Base-by-base conservation (phyloP, 352 stramenopile genomes). In the Phytophthora colocasiae region DNA sequence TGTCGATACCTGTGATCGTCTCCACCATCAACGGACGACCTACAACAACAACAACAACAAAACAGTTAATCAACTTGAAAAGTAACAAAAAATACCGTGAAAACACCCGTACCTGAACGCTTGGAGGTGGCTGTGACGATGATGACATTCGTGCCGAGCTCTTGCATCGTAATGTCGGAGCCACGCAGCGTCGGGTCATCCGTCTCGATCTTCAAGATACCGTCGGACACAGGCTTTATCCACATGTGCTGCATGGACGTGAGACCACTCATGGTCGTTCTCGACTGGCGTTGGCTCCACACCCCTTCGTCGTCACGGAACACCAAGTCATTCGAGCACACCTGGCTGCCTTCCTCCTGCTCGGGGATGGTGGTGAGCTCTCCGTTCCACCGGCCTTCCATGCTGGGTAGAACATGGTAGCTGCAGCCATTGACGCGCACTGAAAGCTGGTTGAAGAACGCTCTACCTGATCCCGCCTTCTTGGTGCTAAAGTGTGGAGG, bases 361-460 rank as follows among this genome's bases (percentile, higher is more conserved):
- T 61, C 52, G 2, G 89, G 89, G n/a, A 95, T 75, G 2, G 82
- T 87, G 12, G 82, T 70, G 9, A 92, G 69, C 43, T 96, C 89
- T 43, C 89, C 89, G 47, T 96, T 96, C 89, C 89, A 96, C 14
- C 89, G 83, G 4, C 89, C 89, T 68, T 96, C 89, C 69, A 95
- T 88, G 50, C 83, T 92, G 27, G 89, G 89, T 27, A 96, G 66
- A 22, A 96, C 87, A 64, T 96, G 87, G 67, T 81, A 96, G 59
- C 72, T 95, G 73, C 87, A 96, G 22, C 85, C 87, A 63, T 87
- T 95, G 31, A 95, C 87, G 22, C 86, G 85, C 47, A 96, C 87
- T 4, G 89, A 96, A 26, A 96, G 62, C 63, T 96, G 88, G 58
- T 92, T 96, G 73, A 95, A 96, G 51, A 96, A 96, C 10, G 82